Base-by-base conservation (phyloP, 148 eudicot genomes). In the Cornus florida region DNA sequence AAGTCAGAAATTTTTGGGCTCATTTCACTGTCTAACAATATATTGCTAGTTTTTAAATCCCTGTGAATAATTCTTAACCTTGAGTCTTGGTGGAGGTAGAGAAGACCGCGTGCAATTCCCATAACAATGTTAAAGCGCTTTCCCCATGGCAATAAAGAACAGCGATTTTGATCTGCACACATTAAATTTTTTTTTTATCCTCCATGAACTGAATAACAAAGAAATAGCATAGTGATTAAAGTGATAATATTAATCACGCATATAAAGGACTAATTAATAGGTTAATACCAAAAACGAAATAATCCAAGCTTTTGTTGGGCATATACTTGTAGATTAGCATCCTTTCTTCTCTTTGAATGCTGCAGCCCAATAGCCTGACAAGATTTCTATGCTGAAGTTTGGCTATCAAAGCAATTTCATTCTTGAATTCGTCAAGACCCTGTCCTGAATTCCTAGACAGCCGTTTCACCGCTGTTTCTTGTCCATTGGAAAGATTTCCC, bases 1-100 rank as follows among this genome's bases (percentile, higher is more conserved):
- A 84, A 84, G 48, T 84, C 79, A 0, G 86, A 84, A 24, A 81
- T 81, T 75, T 81, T 84, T 5, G 86, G 79, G 59, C 28, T 64
- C 22, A 80, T 35, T 2, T 81, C 60, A 7, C 33, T 35, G 48
- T 84, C 87, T 7, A 84, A 75, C 20, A 74, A 64, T 38, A 84
- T 72, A 19, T 84, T 84, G 84, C 87, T 81, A 0, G 82, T 53
- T 56, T 84, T 84, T 41, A 84, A 81, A 78, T 84, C 84, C 20
- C 87, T 41, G 6, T 81, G 84, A 12, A 84, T 84, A 50, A 84
- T 75, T 38, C 39, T 78, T 70, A 84, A 71, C 76, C 84, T 84
- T 10, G 87, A 84, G 43, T 84, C 79, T 4, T 32, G 71, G 33
- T 84, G 87, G 39, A 84, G 87, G 62, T 84, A 81, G 22, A 72